Evolutionary conservation across 176 grass and related monocot species (phyloP).

Genomic region (Miscanthus lutarioriparius): DNA sequence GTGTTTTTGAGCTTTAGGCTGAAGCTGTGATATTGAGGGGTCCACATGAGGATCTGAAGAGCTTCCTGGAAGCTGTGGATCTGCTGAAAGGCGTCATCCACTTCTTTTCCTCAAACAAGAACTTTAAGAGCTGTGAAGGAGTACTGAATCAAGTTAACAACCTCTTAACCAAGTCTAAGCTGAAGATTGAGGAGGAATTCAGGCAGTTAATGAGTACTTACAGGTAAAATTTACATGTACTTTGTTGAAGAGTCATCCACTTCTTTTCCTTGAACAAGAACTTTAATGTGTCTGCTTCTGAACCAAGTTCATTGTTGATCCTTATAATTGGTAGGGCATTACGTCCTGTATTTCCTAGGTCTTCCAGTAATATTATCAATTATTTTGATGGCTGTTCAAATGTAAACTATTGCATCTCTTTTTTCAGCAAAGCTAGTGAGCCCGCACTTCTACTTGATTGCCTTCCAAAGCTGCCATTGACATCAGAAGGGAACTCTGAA

Average conservation of each 20-base stretch:
- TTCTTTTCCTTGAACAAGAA: neutral
- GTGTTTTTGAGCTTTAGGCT: conserved; percentile 43
- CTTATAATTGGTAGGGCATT: neutral
- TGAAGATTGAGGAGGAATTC: conserved; percentile 78
- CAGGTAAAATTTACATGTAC: conserved; percentile 47
- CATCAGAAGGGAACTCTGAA: conserved; percentile 35
- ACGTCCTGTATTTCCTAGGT: neutral
- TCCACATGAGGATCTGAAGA: conserved; percentile 62
- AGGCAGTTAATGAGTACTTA: conserved; percentile 55
- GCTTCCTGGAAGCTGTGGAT: conserved; percentile 69
- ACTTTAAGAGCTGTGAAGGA: conserved; percentile 46
- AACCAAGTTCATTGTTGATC: neutral
- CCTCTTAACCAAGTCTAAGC: conserved; percentile 55
- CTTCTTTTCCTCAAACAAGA: conserved; percentile 32
- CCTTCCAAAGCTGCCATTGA: conserved; percentile 44
- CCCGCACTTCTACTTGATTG: conserved; percentile 61
- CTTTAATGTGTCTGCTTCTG: neutral
- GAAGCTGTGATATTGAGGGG: conserved; percentile 68
- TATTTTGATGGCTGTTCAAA: neutral
- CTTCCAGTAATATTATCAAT: neutral
- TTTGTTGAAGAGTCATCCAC: neutral
- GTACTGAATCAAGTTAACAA: conserved; percentile 51
- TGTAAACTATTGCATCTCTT: conserved; percentile 28
- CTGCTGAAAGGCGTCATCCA: conserved; percentile 45
- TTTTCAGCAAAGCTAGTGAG: conserved; percentile 78